A percentile compares a stretch with the other conserved stretches of the same genome.
phyloP scores from a whole-genome alignment of 2,329 filamentous ascomycete species.

The Laburnicola sp. region DNA sequence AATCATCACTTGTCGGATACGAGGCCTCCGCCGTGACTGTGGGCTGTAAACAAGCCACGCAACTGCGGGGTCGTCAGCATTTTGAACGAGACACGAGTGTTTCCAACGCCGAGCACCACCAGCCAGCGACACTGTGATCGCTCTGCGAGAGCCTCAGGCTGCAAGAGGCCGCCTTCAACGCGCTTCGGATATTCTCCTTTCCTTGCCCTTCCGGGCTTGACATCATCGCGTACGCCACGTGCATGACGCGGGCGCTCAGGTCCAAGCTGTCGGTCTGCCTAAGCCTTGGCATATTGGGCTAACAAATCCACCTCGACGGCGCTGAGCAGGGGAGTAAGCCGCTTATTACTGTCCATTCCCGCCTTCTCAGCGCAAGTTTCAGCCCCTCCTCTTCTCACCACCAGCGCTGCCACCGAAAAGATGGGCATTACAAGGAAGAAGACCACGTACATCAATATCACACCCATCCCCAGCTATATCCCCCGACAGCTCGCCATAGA shows the following conservation, averaged over 20 bases:
- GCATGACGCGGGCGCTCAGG: slow-evolving; percentile 29
- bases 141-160: neutral
- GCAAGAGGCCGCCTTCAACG: neutral
- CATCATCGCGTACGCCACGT: slow-evolving; percentile 27
- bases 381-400: slow-evolving; percentile 2
- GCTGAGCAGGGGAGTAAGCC: slow-evolving; percentile 11
- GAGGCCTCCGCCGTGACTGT: neutral
- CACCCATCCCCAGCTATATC: slow-evolving; percentile 70
- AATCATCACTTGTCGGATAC: neutral
- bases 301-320: slow-evolving; percentile 4
- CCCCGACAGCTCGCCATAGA: slow-evolving; percentile 72
- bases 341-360: slow-evolving; percentile 6
- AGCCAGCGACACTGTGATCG: neutral
- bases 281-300: slow-evolving; percentile 7
- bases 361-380: neutral
- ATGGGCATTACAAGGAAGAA: slow-evolving; percentile 57
- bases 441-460: slow-evolving; percentile 68
- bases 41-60: too few relatives aligned
- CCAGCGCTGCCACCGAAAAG: slow-evolving; percentile 14
- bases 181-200: slow-evolving; percentile 11
- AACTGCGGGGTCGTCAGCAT: too few relatives aligned
- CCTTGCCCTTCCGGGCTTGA: slow-evolving; percentile 13
- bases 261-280: slow-evolving; percentile 16
- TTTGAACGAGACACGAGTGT: too few relatives aligned
- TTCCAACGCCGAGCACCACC: too few relatives aligned